A percentile compares a stretch with the other conserved stretches of the same genome.
phyloP scores from a whole-genome alignment of 768 basidiomycete species.

The Psilocybe cubensis region DNA sequence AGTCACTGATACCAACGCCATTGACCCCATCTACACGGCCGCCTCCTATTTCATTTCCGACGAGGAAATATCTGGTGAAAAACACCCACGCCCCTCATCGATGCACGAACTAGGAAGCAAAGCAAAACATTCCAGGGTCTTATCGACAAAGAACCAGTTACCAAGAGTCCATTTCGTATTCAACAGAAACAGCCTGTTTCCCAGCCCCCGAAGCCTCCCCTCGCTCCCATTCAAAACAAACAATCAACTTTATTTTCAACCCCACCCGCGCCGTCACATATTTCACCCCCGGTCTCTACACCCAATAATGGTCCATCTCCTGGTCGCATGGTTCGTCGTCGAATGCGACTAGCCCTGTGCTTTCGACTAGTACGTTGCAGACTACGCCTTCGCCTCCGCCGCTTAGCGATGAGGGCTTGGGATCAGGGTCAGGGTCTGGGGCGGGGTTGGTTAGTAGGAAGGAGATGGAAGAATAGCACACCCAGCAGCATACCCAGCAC shows the following conservation, averaged over 20 bases:
- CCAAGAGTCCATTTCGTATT: conserved; percentile 77
- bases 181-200: conserved; percentile 25
- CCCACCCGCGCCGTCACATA: conserved; percentile 23
- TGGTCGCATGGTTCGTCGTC: conserved; percentile 67
- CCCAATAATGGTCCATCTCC: conserved; percentile 46
- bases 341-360: too few species aligned
- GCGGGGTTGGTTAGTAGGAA: too few species aligned
- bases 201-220: conserved; percentile 31
- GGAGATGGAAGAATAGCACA: too few species aligned
- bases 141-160: conserved; percentile 75
- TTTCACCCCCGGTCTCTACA: conserved; percentile 18
- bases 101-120: conserved; percentile 74
- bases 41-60: conserved; percentile 36
- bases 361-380: too few species aligned
- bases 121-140: conserved; percentile 76
- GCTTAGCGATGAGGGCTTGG: too few species aligned
- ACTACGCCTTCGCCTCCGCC: too few species aligned
- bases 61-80: conserved; percentile 73
- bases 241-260: conserved; percentile 21
- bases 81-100: conserved; percentile 72
- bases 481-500: too few species aligned
- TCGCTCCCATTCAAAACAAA: conserved; percentile 24
- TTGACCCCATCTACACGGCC: conserved; percentile 39
- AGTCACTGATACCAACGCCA: conserved; percentile 61
- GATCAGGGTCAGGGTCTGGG: too few species aligned